Evolutionary conservation across 805 yeast genomes (phyloP), one percentile per base, ranked within the genome.

Genomic region (Ogataea nitratoaversa): DNA sequence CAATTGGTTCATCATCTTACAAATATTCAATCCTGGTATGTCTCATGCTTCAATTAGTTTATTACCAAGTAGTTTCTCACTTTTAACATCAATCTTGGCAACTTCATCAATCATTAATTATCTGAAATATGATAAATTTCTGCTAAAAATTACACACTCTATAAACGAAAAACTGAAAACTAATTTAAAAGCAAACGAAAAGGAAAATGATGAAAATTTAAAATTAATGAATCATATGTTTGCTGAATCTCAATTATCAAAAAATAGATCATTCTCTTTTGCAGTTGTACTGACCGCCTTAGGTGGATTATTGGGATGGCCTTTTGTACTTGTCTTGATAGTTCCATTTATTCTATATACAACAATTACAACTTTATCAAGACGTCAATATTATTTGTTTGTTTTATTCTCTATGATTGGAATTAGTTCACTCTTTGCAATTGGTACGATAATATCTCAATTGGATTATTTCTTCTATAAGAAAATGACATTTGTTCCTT

Each of bases 231-330:
- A 44, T 19, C 48, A 44, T 24, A 40, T 50, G 46, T 38, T 40
- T 22, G 29, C 36, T 18, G 53, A 45, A 34, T 52, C 51, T 8
- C 36, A 37, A 23, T 33, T 41, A 8, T 30, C 56, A 1, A 50
- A 47, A 27, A 48, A 53, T 9, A 51, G 49, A 33, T 46, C 43
- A 23, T 59, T 53, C 38, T 53, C 63, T 3, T 20, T 50, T n/a
- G 63, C 70, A 2, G 57, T 74, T 3, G 43, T 67, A 1, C 72
- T 72, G 67, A 66, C 72, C 28, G 60, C 74, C 17, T 47, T 84
- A n/a, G 95, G 89, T 5, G 91, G 91, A 0, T 54, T 90, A 2
- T 47, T 84, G 23, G 97, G 97, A 2, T 91, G 97, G 97, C 97
- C 97, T 1, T 91, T 90, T 60, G 76, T 82, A 0, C 60, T 86